phyloP scores from a whole-genome alignment of 176 grass and related monocot species.

The Themeda triandra region DNA sequence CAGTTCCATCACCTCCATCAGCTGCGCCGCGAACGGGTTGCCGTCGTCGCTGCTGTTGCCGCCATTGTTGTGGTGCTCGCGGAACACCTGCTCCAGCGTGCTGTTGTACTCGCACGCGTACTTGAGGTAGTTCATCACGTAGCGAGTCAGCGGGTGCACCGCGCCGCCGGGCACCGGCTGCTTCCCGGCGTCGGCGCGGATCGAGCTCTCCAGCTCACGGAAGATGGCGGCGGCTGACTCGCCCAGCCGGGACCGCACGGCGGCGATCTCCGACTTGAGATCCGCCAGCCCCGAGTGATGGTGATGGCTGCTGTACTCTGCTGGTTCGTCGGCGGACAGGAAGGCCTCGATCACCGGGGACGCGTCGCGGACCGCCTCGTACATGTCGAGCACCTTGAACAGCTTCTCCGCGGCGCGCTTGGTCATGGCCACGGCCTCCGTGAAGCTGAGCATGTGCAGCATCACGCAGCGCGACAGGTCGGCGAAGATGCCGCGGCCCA shows the following conservation, averaged over 20 bases:
- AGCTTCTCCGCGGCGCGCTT: slow-evolving; percentile 71
- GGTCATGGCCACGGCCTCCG: slow-evolving; percentile 65
- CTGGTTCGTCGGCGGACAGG: slow-evolving; percentile 19
- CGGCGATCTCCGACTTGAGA: slow-evolving; percentile 51
- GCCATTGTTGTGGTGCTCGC: slow-evolving; percentile 28
- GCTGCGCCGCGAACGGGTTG: slow-evolving; percentile 68
- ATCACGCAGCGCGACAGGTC: slow-evolving; percentile 49
- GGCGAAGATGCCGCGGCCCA: slow-evolving; percentile 44
- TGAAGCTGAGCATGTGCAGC: slow-evolving; percentile 78
- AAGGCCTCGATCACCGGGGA: slow-evolving; percentile 49
- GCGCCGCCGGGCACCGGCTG: slow-evolving; percentile 68
- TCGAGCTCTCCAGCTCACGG: slow-evolving; percentile 84
- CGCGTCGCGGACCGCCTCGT: slow-evolving; percentile 67
- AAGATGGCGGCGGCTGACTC: slow-evolving; percentile 70
- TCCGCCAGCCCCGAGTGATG: slow-evolving; percentile 21
- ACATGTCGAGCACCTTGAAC: slow-evolving; percentile 93
- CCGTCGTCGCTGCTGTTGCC: neutral
- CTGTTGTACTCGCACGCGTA: slow-evolving; percentile 77
- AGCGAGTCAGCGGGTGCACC: slow-evolving; percentile 89
- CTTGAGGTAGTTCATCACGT: slow-evolving; percentile 98
- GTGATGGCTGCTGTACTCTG: neutral
- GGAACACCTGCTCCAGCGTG: slow-evolving; percentile 92
- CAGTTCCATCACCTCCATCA: slow-evolving; percentile 80
- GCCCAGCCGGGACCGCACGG: slow-evolving; percentile 45
- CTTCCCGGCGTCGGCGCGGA: slow-evolving; percentile 64